These are phyloP conservation scores for Candida arabinofermentans DNA, from an alignment of 805 yeast genomes.

Conservation along the genomic window DNA sequence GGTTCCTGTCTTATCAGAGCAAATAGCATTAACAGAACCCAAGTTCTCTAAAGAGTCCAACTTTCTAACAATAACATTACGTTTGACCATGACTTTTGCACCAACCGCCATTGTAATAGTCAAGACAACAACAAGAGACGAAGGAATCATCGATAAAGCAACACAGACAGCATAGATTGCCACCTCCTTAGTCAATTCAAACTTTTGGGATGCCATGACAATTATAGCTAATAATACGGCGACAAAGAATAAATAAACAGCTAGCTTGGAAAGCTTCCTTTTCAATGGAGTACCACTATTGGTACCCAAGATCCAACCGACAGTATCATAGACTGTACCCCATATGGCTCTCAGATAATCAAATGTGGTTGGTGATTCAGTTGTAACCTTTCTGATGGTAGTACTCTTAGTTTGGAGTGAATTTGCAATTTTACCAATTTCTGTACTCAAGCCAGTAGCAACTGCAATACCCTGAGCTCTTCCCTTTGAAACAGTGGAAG, in stretches of 20 bases:
- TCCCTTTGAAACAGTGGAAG: constrained; percentile 70
- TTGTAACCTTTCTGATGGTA: constrained; percentile 37
- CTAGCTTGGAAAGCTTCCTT: constrained; percentile 69
- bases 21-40: constrained; percentile 75
- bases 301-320: constrained; percentile 71
- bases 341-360: constrained; percentile 45
- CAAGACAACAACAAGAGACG: constrained; percentile 72
- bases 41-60: constrained; percentile 74
- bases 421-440: constrained; percentile 70
- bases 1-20: constrained; percentile 83
- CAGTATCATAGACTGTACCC: constrained; percentile 47
- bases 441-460: constrained; percentile 66
- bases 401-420: constrained; percentile 44
- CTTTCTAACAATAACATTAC: constrained; percentile 71
- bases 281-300: constrained; percentile 81
- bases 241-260: constrained; percentile 62
- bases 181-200: constrained; percentile 71
- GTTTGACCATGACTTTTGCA: constrained; percentile 65
- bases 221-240: constrained; percentile 86
- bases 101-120: constrained; percentile 88
- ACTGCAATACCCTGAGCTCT: constrained; percentile 67
- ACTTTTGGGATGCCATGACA: constrained; percentile 80
- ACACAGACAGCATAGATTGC: constrained; percentile 89
- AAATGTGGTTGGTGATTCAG: constrained; percentile 40
- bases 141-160: constrained; percentile 77